phyloP scores from a whole-genome alignment of 2,329 filamentous ascomycete genomes.

The Penicillium hesseltinei region DNA sequence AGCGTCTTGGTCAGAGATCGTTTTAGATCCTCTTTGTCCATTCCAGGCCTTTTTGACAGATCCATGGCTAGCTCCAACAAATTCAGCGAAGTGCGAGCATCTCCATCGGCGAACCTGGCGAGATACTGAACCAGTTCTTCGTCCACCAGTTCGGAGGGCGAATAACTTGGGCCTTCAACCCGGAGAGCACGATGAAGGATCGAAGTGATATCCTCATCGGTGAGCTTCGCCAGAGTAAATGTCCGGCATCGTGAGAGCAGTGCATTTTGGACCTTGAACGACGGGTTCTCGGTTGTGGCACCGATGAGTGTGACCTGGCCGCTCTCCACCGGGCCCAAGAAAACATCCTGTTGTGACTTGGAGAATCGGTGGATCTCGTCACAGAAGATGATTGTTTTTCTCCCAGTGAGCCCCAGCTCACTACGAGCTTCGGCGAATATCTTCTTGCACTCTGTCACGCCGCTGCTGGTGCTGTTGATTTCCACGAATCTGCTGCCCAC shows the following conservation, averaged over 20 bases:
- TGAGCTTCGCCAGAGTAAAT: constrained; percentile 78
- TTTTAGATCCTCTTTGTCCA: constrained; percentile 76
- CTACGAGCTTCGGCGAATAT: constrained; percentile 80
- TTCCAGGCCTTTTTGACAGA: constrained; percentile 61
- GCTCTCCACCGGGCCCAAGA: constrained; percentile 85
- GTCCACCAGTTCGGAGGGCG: constrained; percentile 62
- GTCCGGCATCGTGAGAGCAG: constrained; percentile 85
- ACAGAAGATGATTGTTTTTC: constrained; percentile 94
- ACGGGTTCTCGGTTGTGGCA: constrained; percentile 95
- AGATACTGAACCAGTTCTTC: constrained; percentile 77
- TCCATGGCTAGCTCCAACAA: constrained; percentile 86
- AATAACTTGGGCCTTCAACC: constrained; percentile 56
- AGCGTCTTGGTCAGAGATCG: constrained; percentile 82
- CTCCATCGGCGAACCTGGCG: constrained; percentile 82
- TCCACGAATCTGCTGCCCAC: constrained; percentile 87
- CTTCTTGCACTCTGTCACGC: constrained; percentile 88
- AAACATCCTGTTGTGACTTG: constrained; percentile 92
- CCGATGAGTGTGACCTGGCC: constrained; percentile 90
- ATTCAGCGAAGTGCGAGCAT: constrained; percentile 89
- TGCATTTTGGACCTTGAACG: constrained; percentile 86
- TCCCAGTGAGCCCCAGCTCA: constrained; percentile 75
- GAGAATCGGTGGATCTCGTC: constrained; percentile 94
- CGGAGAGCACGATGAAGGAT: constrained; percentile 76
- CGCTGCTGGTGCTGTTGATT: constrained; percentile 88
- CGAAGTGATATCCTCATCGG: constrained; percentile 65